Percentiles rank a stretch among this genome's conserved stretches.
These are phyloP conservation scores for Dryas integrifolia DNA, from an alignment of 331 rosid species.

Conservation along the genomic window DNA sequence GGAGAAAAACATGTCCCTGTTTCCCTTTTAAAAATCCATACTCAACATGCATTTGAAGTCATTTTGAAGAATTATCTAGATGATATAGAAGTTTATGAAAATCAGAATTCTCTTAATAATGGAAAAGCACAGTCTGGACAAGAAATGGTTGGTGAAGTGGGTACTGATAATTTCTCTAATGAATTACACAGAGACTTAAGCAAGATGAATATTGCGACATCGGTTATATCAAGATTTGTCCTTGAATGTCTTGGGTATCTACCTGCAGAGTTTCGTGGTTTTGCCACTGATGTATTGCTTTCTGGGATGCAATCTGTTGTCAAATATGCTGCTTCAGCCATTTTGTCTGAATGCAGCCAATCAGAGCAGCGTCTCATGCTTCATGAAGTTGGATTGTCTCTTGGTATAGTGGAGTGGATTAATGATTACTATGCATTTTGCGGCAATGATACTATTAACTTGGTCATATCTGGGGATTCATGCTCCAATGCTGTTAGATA, in stretches of 20 bases:
- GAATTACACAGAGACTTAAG: constrained; percentile 38
- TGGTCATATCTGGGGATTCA: constrained; percentile 28
- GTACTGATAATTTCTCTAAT: constrained; percentile 34
- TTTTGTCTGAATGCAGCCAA: constrained; percentile 64
- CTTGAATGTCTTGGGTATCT: constrained; percentile 71
- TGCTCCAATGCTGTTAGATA: constrained; percentile 32
- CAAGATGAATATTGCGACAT: constrained; percentile 44
- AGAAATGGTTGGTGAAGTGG: constrained; percentile 24
- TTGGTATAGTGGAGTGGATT: constrained; percentile 81
- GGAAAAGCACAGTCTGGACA: constrained; percentile 35
- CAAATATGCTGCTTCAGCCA: constrained; percentile 65
- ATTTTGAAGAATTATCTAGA: constrained; percentile 53
- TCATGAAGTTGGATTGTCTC: constrained; percentile 81
- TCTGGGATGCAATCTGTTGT: constrained; percentile 66
- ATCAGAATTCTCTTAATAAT: constrained; percentile 29
- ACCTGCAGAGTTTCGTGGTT: constrained; percentile 65
- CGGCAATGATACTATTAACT: constrained; percentile 27
- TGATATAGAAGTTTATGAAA: constrained; percentile 32
- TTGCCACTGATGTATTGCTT: constrained; percentile 70
- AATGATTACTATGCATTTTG: constrained; percentile 57
- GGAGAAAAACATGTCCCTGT: constrained; percentile 69
- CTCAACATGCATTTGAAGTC: constrained; percentile 68
- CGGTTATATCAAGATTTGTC: constrained; percentile 61
- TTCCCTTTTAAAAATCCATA: constrained; percentile 74
- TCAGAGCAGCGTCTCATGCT: constrained; percentile 72